phyloP scores from a whole-genome alignment of 2,329 filamentous ascomycete genomes.

The Calonectria ilicicola region DNA sequence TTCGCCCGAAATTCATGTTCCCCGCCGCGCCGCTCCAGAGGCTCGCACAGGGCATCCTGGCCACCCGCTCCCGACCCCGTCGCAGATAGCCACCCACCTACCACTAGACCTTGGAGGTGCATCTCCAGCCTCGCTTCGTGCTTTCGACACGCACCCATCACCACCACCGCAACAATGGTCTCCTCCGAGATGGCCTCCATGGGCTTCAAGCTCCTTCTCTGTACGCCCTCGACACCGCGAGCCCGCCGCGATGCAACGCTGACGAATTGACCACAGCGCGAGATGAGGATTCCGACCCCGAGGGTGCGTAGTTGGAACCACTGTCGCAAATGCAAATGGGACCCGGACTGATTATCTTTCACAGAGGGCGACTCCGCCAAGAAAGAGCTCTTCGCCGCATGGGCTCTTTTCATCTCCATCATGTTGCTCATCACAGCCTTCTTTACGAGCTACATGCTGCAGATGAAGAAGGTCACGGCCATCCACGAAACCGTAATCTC shows the following conservation, averaged over 20 bases:
- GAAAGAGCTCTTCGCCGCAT: slow-evolving; percentile 95
- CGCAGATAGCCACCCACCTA: slow-evolving; percentile 19
- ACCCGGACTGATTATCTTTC: slow-evolving; percentile 33
- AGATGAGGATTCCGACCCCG: slow-evolving; percentile 49
- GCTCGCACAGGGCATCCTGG: slow-evolving; percentile 41
- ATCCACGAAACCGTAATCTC: slow-evolving; percentile 98
- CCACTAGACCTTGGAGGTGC: neutral
- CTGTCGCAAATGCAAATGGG: slow-evolving; percentile 5
- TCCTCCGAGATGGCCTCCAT: slow-evolving; percentile 42
- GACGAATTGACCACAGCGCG: slow-evolving; percentile 42
- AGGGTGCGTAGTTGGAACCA: slow-evolving; percentile 42
- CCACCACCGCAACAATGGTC: slow-evolving; percentile 33
- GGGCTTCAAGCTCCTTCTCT: slow-evolving; percentile 48
- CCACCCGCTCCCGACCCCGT: slow-evolving; percentile 25
- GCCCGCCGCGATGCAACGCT: slow-evolving; percentile 20
- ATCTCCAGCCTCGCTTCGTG: neutral
- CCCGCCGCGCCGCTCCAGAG: slow-evolving; percentile 37
- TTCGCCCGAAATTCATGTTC: slow-evolving; percentile 36
- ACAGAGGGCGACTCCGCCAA: slow-evolving; percentile 83
- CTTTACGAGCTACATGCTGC: slow-evolving; percentile 96
- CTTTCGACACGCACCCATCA: neutral
- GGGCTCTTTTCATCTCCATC: slow-evolving; percentile 97
- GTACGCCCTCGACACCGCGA: slow-evolving; percentile 19
- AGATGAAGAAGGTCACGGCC: slow-evolving; percentile 96
- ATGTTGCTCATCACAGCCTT: slow-evolving; percentile 93